Evolutionary conservation across 306 rosid species (phyloP).

Genomic region (Aeschynomene evenia): DNA sequence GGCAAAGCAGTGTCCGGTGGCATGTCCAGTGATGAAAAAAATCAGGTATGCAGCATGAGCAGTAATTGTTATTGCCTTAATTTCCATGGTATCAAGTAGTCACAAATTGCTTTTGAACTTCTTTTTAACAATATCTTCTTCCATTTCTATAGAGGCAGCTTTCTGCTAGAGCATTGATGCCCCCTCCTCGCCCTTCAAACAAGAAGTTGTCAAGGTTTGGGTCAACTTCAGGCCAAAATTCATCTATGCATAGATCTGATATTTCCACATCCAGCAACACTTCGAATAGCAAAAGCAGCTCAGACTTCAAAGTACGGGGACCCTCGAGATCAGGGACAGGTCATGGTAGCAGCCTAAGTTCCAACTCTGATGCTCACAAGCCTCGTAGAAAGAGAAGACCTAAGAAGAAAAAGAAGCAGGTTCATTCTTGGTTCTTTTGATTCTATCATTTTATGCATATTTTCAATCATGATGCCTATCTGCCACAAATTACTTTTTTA

Average conservation of each 20-base stretch:
- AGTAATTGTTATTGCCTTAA: conserved; percentile 1
- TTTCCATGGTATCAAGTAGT: not conserved
- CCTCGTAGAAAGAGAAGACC: conserved; percentile 94
- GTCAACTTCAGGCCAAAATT: conserved; percentile 73
- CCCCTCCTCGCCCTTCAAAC: conserved; percentile 85
- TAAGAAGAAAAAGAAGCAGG: conserved; percentile 90
- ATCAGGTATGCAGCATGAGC: conserved; percentile 60
- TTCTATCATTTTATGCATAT: not conserved
- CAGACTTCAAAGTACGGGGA: conserved; percentile 58
- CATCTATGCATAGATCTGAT: conserved; percentile 47
- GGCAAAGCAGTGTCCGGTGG: conserved; percentile 96
- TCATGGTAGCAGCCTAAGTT: conserved; percentile 86
- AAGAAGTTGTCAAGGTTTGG: conserved; percentile 57
- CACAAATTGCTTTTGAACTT: not conserved
- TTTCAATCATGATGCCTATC: not conserved
- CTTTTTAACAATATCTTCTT: conserved; percentile 21
- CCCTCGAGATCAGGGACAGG: conserved; percentile 74
- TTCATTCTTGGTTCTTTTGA: conserved; percentile 18
- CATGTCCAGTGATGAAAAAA: conserved; percentile 96
- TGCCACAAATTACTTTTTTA: not conserved
- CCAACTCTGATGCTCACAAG: conserved; percentile 97
- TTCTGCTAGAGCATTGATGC: conserved; percentile 95
- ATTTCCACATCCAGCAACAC: conserved; percentile 67
- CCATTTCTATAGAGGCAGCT: conserved; percentile 68
- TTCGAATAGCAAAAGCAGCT: conserved; percentile 65